phyloP scores from a whole-genome alignment of 2,329 filamentous ascomycete species.

The Parastagonospora avenae region DNA sequence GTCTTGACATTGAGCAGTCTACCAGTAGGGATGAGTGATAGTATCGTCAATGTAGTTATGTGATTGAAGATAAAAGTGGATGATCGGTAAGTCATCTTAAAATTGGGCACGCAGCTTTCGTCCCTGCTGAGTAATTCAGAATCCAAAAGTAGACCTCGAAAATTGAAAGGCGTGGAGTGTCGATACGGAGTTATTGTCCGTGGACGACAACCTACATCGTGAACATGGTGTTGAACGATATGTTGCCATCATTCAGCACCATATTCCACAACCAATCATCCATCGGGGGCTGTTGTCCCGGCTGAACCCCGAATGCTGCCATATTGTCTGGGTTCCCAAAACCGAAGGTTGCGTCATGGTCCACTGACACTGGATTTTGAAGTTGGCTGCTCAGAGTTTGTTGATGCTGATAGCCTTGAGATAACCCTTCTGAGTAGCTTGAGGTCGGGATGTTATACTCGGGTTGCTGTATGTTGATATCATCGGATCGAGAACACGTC shows the following conservation, averaged over 20 bases:
- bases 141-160: too few relatives aligned
- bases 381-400: not conserved
- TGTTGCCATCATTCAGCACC: not conserved
- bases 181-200: not conserved
- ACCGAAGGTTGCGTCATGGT: not conserved
- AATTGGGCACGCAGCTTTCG: too few relatives aligned
- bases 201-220: not conserved
- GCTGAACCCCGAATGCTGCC: not conserved
- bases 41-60: too few relatives aligned
- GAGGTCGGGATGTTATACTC: not conserved
- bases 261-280: constrained; percentile 1
- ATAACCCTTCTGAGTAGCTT: not conserved
- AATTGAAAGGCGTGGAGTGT: not conserved
- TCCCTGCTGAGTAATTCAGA: too few relatives aligned
- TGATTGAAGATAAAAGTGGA: too few relatives aligned
- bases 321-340: not conserved
- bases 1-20: too few relatives aligned
- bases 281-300: not conserved
- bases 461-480: not conserved
- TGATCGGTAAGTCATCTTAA: too few relatives aligned
- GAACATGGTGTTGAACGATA: too few relatives aligned
- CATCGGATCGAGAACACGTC: not conserved
- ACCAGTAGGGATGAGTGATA: too few relatives aligned
- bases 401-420: too few relatives aligned
- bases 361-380: not conserved